A percentile compares a stretch with the other conserved stretches of the same genome.
Evolutionary conservation across 1,284 basidiomycete genomes (phyloP).

Genomic region (Fomitopsis palustris): DNA sequence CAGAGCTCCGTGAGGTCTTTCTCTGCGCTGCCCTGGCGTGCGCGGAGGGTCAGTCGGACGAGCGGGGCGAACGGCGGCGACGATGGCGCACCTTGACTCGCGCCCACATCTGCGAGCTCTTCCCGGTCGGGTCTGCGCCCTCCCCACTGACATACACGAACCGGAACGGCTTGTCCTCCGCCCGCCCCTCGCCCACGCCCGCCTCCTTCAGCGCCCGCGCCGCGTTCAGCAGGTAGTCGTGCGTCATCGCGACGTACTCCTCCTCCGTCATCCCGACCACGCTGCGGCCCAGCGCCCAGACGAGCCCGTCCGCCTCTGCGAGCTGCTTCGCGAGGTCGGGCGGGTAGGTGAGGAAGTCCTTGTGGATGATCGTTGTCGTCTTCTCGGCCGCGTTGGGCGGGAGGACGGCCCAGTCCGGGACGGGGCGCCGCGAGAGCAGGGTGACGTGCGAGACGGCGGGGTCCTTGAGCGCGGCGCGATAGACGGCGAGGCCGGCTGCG

Average conservation of each 20-base stretch:
- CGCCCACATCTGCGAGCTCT: constrained; percentile 28
- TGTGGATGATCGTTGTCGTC: constrained; percentile 29
- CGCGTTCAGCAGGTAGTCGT: constrained; percentile 32
- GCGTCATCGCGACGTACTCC: constrained; percentile 35
- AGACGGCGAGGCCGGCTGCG: constrained; percentile 35
- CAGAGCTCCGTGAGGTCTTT: constrained; percentile 22
- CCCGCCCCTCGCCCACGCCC: constrained; percentile 21
- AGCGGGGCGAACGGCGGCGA: neutral
- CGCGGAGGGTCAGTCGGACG: neutral
- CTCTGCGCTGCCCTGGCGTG: constrained; percentile 28
- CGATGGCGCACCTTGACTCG: constrained; percentile 29
- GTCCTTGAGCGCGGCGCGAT: constrained; percentile 35
- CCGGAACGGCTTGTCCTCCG: constrained; percentile 26
- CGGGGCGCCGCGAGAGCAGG: constrained; percentile 28
- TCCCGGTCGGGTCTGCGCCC: constrained; percentile 28
- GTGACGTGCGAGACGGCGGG: constrained; percentile 31
- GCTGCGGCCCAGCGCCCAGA: constrained; percentile 38
- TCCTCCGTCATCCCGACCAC: constrained; percentile 31
- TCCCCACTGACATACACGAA: constrained; percentile 35
- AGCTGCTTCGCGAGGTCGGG: constrained; percentile 28
- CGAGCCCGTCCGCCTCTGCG: constrained; percentile 34
- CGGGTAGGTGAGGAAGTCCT: constrained; percentile 34
- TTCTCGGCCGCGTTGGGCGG: constrained; percentile 29
- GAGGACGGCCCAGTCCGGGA: constrained; percentile 31
- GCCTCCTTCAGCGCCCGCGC: constrained; percentile 30